Evolutionary conservation across 441 rosid genomes (phyloP).

Genomic region (Arabidopsis hybrid): DNA sequence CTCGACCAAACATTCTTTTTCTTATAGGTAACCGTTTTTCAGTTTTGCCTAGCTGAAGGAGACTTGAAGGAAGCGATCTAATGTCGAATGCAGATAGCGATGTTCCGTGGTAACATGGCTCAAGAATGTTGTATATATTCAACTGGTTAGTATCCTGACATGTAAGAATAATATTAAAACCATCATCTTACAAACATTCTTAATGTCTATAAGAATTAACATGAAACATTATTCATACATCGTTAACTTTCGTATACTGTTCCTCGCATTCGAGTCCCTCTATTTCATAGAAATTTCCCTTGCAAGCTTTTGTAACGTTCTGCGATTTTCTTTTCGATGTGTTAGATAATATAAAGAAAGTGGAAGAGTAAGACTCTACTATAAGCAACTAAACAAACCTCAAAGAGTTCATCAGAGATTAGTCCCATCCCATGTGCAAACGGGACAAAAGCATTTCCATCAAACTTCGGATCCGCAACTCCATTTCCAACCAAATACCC

Average conservation of each 20-base stretch:
- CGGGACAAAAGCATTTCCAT: slow-evolving; percentile 86
- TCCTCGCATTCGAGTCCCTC: slow-evolving; percentile 49
- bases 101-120: slow-evolving; percentile 72
- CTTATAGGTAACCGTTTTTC: slow-evolving; percentile 75
- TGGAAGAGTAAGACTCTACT: background rate
- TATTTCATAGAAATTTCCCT: slow-evolving; percentile 56
- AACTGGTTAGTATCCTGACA: slow-evolving; percentile 40
- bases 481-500: slow-evolving; percentile 94
- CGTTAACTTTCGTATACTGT: slow-evolving; percentile 50
- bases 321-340: slow-evolving; percentile 36
- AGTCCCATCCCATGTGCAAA: slow-evolving; percentile 94
- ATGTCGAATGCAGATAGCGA: slow-evolving; percentile 43
- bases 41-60: slow-evolving; percentile 64
- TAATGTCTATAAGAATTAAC: background rate
- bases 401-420: slow-evolving; percentile 72
- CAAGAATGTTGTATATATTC: slow-evolving; percentile 82
- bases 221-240: background rate
- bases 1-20: slow-evolving; percentile 91
- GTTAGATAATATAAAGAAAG: background rate
- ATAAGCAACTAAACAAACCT: slow-evolving; percentile 49
- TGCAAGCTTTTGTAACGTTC: slow-evolving; percentile 64
- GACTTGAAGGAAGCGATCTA: slow-evolving; percentile 69
- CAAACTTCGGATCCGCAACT: slow-evolving; percentile 65
- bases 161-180: background rate
- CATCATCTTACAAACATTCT: background rate